Conservation (phyloP, 805 yeast genomes). For the Candida tammaniensis region DNA sequence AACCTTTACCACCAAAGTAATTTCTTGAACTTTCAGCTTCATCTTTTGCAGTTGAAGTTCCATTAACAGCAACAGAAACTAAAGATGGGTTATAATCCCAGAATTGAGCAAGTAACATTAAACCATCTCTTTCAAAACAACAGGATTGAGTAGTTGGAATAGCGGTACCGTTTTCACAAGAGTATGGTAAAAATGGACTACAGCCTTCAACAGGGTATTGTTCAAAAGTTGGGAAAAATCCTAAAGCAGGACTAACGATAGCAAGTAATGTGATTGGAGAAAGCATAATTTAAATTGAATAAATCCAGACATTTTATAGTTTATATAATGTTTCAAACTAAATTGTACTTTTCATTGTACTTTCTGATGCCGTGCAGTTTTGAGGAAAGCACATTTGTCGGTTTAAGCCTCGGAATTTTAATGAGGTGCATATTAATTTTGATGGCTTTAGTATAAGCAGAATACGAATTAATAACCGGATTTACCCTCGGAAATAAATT, state of each 20-base stretch:
- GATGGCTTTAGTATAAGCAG: no score
- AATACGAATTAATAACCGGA: no score
- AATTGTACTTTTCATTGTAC: no score
- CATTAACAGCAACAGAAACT: slow-evolving; percentile 6
- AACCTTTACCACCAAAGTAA: slow-evolving; percentile 5
- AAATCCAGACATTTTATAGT: neutral
- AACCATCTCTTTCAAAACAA: slow-evolving; percentile 85
- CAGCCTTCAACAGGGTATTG: slow-evolving; percentile 7
- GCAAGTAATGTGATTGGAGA: slow-evolving; percentile 4
- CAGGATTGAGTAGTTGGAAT: slow-evolving; percentile 44
- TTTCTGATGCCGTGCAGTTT: no score
- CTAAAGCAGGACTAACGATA: slow-evolving; percentile 1
- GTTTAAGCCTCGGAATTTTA: no score
- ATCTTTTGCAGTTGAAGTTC: neutral
- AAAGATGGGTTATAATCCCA: slow-evolving; percentile 75
- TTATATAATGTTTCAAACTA: neutral
- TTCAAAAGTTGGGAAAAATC: slow-evolving; percentile 2
- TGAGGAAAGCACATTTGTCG: no score
- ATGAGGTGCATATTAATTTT: no score
- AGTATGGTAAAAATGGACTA: slow-evolving; percentile 8
- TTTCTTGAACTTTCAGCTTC: neutral
- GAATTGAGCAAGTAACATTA: slow-evolving; percentile 81
- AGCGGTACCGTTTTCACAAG: slow-evolving; percentile 34
- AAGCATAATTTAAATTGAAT: slow-evolving; percentile 5
- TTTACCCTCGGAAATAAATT: no score